A percentile compares a stretch with the other conserved stretches of the same genome.
phyloP scores from a whole-genome alignment of 139 green algal species.

The Chlorella sp. region DNA sequence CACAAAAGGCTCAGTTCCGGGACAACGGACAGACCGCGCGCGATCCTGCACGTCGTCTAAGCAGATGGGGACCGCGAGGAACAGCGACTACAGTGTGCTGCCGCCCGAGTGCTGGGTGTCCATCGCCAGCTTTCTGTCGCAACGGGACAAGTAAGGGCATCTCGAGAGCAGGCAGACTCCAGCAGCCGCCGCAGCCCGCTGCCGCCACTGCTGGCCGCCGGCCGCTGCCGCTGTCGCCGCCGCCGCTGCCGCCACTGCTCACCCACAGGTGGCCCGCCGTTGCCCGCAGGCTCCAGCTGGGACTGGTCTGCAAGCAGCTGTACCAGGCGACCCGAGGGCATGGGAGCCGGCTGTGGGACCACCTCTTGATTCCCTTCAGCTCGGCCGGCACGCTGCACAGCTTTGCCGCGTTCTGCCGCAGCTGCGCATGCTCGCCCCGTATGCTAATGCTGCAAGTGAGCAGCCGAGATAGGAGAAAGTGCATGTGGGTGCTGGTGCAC shows the following conservation, averaged over 20 bases:
- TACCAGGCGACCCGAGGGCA: background rate
- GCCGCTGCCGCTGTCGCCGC: background rate
- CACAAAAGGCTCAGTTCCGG: no score
- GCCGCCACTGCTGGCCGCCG: background rate
- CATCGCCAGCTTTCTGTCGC: background rate
- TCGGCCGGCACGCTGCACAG: background rate
- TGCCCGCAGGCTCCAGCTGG: background rate
- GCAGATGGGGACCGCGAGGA: no score
- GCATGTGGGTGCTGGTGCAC: no score
- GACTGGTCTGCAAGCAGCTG: constrained; percentile 20
- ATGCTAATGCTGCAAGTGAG: background rate
- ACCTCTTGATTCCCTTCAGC: background rate
- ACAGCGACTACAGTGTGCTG: background rate
- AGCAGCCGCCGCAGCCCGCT: no score
- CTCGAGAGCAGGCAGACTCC: no score
- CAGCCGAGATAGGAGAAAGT: no score
- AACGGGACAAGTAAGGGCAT: background rate
- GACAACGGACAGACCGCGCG: no score
- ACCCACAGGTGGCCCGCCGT: no score
- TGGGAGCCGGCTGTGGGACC: background rate
- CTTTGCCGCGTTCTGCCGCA: background rate
- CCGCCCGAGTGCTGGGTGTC: background rate
- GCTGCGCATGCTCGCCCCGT: background rate
- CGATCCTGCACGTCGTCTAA: no score
- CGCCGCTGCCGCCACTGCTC: background rate